These are phyloP conservation scores for Erythrobasidium yunnanense DNA, from an alignment of 768 basidiomycete species.

Conservation along the genomic window DNA sequence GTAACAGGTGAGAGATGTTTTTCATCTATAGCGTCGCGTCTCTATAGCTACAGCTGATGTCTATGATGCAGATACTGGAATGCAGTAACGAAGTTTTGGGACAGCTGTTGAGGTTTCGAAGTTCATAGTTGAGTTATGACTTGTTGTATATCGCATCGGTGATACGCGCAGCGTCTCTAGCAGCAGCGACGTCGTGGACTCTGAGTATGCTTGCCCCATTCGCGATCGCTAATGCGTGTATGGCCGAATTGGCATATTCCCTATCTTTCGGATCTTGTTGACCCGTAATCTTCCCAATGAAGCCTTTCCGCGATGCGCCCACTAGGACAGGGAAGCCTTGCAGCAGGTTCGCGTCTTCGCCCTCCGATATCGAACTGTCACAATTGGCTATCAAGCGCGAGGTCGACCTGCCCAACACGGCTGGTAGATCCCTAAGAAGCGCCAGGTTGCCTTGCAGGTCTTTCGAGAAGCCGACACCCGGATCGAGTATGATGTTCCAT, in stretches of 20 bases:
- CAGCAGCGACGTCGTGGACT: conserved; percentile 67
- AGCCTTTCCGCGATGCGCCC: conserved; percentile 73
- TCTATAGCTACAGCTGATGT: not conserved
- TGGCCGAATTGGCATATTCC: conserved; percentile 65
- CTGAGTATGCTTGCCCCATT: conserved; percentile 63
- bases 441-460: conserved; percentile 60
- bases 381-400: no score
- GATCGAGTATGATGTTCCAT: conserved; percentile 83
- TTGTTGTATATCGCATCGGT: conserved; percentile 50
- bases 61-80: not conserved
- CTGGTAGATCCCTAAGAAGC: conserved; percentile 50
- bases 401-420: conserved; percentile 23
- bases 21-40: not conserved
- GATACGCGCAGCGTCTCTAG: conserved; percentile 62
- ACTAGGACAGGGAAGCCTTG: conserved; percentile 52
- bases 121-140: not conserved
- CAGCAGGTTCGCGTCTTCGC: conserved; percentile 11
- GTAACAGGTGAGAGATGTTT: not conserved
- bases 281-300: conserved; percentile 59
- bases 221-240: conserved; percentile 61
- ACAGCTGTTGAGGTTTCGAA: not conserved
- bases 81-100: not conserved
- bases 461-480: conserved; percentile 92
- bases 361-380: conserved; percentile 33
- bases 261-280: conserved; percentile 57